Base-by-base conservation (phyloP, 306 rosid species). In the Dalbergia cultrata region DNA sequence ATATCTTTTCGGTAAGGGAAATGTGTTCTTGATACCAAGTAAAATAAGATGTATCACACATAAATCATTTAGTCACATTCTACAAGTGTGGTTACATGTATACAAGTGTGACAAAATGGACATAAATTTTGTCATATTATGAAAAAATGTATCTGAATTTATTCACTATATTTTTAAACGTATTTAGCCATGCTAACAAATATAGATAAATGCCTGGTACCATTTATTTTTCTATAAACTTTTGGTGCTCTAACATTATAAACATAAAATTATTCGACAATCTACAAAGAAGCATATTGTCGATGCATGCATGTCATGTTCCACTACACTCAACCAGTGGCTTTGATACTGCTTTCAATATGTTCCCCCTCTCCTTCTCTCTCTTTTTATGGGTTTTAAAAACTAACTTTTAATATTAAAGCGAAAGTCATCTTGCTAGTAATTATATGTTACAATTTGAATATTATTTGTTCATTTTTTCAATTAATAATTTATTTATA, bases 181-280 rank as follows among this genome's bases (percentile, higher is more conserved):
- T 26, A 26, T 26, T 26, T 26, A 2, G 31, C 31, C 31, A 26
- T 26, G 2, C 2, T 26, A 26, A 26, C 31, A 26, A 26, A 26
- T 26, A 26, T 26, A 26, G 31, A 26, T 26, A 26, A 26, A 26
- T 26, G 31, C 31, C 2, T 53, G 7, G 16, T 50, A 19, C 58
- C 49, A 47, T 47, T 50, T 79, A 26, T 65, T 78, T 21, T 71
- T 80, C 57, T 61, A 16, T 62, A 16, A 37, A 37, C 8, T 7
- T 4, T 37, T 8, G 41, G 41, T 37, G 7, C 41, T 0, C 41
- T 37, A 37, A 37, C 41, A 37, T 37, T 37, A 37, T 4, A 37
- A 37, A 37, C 5, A 37, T 37, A 37, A 37, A 37, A 37, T 37
- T 19, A 52, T 64, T 64, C 4, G 6, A 54, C 37, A 72, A 72